A percentile compares a stretch with the other conserved stretches of the same genome.
phyloP scores from a whole-genome alignment of 2,329 filamentous ascomycete genomes.

The Diaporthe helianthi region DNA sequence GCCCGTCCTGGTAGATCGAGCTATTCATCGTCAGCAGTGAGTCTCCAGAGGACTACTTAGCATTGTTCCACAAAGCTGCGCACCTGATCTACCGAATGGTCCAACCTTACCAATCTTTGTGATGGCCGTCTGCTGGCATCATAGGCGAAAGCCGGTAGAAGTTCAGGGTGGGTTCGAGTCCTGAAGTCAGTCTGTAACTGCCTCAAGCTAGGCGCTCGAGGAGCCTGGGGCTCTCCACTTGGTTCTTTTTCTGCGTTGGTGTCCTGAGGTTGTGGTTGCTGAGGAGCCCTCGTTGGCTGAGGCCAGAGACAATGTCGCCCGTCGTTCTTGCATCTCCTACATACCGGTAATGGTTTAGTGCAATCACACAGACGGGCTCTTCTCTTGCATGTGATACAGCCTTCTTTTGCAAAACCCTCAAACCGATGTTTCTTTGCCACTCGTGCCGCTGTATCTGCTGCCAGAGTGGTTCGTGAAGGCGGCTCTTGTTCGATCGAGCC shows the following conservation, averaged over 20 bases:
- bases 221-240: too few species aligned
- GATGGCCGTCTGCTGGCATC: neutral
- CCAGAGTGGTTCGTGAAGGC: neutral
- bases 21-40: neutral
- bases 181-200: neutral
- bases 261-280: neutral
- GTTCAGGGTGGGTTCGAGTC: neutral
- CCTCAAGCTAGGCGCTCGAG: neutral
- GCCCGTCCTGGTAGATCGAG: too few species aligned
- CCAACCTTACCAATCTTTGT: slow-evolving; percentile 9
- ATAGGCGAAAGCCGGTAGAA: neutral
- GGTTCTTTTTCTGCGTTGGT: neutral
- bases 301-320: neutral
- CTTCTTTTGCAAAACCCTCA: neutral
- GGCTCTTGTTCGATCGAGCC: neutral
- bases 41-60: neutral
- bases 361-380: neutral
- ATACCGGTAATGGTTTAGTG: neutral
- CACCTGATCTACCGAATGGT: neutral
- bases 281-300: neutral
- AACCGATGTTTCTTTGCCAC: neutral
- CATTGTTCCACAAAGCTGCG: neutral
- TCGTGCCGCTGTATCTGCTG: neutral
- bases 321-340: neutral
- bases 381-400: neutral